Evolutionary conservation across 2,329 filamentous ascomycete genomes (phyloP), one percentile per base, ranked within the genome.

Genomic region (Periconia digitata): DNA sequence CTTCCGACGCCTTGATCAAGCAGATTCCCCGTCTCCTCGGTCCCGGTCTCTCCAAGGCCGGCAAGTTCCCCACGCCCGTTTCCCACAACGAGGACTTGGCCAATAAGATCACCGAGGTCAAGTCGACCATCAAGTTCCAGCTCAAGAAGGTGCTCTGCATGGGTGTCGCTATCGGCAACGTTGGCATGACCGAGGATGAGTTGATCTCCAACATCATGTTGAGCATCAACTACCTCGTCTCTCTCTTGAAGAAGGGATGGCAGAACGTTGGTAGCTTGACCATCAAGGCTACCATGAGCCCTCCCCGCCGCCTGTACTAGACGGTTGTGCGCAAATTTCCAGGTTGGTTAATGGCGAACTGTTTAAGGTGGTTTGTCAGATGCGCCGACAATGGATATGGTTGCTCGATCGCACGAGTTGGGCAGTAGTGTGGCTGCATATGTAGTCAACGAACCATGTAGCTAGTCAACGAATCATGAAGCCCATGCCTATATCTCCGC

Each of bases 71-170:
- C 60, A 96, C 92, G 62, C 94, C 94, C 66, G 89, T 99, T 80
- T 96, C 92, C 62, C 94, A 99, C 88, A 77, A 83, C 76, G 94
- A 99, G 74, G 92, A 97, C 76, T 86, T 99, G 66, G 83, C 80
- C 76, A 85, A 80, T 84, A 96, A 96, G 87, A 90, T 97, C 84
- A 96, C 83, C 81, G 94, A 99, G 78, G 92, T 99, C 85, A 97
- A 96, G 89, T 96, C 90, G 71, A 99, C 94, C 79, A 97, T 99
- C 88, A 99, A 99, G 88, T 99, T 99, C 89, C 69, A 99, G 86
- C 85, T 99, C 74, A 99, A 99, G 90, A 99, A 99, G 90, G 94
- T 99, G 77, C 85, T 99, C 69, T 99, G 94, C 85, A 92, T 99
- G 86, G 94, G 92, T 88, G 92, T 97, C 76, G 94, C 94, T 69